Base-by-base conservation (phyloP, 352 stramenopile genomes). In the Globisporangium canariense region DNA sequence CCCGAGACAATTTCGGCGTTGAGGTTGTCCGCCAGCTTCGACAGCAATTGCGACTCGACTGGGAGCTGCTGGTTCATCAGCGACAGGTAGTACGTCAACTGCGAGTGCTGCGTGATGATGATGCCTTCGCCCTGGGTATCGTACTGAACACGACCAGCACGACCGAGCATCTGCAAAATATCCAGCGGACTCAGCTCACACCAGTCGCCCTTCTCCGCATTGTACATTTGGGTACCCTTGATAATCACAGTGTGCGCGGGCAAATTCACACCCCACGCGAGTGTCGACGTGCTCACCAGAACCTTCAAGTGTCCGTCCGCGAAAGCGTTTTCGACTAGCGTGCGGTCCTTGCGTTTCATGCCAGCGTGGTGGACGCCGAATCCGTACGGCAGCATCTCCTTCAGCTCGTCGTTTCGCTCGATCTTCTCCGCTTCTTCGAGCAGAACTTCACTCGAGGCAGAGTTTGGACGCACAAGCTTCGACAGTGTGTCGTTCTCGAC, bases 141-240 rank as follows among this genome's bases (percentile, higher is more conserved):
- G 71, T 99, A 99, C 78, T 99, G 98, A 5, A 98, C 96, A 70
- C 98, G 90, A 70, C 98, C 98, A 30, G 98, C 98, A 71, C 98
- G 90, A 65, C 98, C 98, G 65, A 99, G 86, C 98, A 99, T 99
- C 73, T 99, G 97, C 58, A 99, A 70, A 49, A 99, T 97, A 74
- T 99, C 98, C 38, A 99, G 79, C 8, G 97, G 97, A 67, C 90
- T 98, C 13, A 99, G 71, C 71, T 99, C 98, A 25, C 96, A 97
- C 98, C 97, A 99, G 22, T 96, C 82, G 18, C 97, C 97, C 65
- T 98, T 96, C 56, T 99, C 96, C 4, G 98, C 97, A 66, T 98
- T 98, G 81, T 99, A 99, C 68, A 99, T 99, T 72, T 99, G 97
- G 32, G 98, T 99, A n/a, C 98, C 98, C 79, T 99, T 99, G 73